These are phyloP conservation scores for Scutellaria galericulata DNA, from an alignment of 257 asterid species.

Conservation along the genomic window DNA sequence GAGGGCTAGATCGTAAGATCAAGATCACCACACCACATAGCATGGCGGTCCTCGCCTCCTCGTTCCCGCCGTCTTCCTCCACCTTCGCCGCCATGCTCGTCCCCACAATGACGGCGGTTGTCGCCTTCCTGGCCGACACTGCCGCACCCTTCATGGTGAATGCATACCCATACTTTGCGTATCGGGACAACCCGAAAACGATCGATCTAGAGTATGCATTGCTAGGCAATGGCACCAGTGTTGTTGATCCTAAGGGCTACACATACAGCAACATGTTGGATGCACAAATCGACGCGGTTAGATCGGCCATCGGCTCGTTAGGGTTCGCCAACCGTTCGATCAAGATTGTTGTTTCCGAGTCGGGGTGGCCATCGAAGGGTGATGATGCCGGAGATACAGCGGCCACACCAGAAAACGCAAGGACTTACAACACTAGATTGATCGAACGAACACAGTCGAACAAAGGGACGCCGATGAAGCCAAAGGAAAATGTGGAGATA, in stretches of 20 bases:
- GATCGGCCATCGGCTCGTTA: conserved; percentile 49
- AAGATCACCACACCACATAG: conserved; percentile 71
- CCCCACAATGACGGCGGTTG: conserved; percentile 58
- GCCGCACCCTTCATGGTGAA: conserved; percentile 69
- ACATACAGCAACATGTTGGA: conserved; percentile 59
- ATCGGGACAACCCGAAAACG: conserved; percentile 48
- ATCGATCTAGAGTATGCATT: conserved; percentile 54
- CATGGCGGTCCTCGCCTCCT: conserved; percentile 69
- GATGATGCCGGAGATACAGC: conserved; percentile 54
- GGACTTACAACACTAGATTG: conserved; percentile 48
- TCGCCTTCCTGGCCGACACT: conserved; percentile 57
- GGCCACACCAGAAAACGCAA: conserved; percentile 60
- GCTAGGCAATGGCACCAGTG: conserved; percentile 49
- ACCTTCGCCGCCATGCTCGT: conserved; percentile 58
- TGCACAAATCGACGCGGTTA: conserved; percentile 69
- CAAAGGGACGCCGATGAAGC: conserved; percentile 67
- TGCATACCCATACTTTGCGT: conserved; percentile 74
- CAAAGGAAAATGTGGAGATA: conserved; percentile 46
- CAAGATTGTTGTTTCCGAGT: conserved; percentile 57
- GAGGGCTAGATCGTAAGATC: conserved; percentile 61
- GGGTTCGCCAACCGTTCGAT: conserved; percentile 51
- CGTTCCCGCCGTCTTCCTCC: conserved; percentile 71
- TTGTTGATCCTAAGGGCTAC: conserved; percentile 55
- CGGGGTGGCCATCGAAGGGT: conserved; percentile 78
- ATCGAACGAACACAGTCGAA: conserved; percentile 47